phyloP scores from a whole-genome alignment of 352 stramenopile species.

The Phytophthora tentaculata region DNA sequence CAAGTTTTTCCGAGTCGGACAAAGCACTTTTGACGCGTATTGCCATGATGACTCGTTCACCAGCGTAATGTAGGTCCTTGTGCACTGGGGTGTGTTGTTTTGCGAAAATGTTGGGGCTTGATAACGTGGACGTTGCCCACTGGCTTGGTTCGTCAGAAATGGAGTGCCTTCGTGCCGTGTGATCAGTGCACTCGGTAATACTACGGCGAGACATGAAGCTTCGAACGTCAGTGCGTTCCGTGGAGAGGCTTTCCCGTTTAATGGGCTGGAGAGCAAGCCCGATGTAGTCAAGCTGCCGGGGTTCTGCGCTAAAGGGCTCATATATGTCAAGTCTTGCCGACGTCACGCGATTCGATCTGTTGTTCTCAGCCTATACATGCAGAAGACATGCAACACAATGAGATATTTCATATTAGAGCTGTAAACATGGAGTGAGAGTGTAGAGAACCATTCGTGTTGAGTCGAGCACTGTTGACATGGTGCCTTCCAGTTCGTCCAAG shows the following conservation, averaged over 20 bases:
- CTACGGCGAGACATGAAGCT: slow-evolving; percentile 33
- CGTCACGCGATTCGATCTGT: slow-evolving; percentile 17
- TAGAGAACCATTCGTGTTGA: slow-evolving; percentile 37
- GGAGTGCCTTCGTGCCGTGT: slow-evolving; percentile 13
- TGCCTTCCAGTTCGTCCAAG: slow-evolving; percentile 62
- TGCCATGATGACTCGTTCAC: slow-evolving; percentile 74
- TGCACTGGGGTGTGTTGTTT: background rate
- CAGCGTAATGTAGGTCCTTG: slow-evolving; percentile 59
- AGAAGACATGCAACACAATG: background rate
- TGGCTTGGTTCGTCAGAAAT: slow-evolving; percentile 12
- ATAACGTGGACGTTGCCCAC: slow-evolving; percentile 14
- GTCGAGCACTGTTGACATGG: slow-evolving; percentile 5
- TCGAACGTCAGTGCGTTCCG: slow-evolving; percentile 24
- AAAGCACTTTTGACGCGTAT: slow-evolving; percentile 63
- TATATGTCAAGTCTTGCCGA: slow-evolving; percentile 8
- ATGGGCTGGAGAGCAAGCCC: slow-evolving; percentile 12
- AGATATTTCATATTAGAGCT: background rate
- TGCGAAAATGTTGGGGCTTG: slow-evolving; percentile 3
- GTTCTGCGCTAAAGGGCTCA: slow-evolving; percentile 6
- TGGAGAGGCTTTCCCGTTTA: background rate
- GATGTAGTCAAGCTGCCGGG: slow-evolving; percentile 14
- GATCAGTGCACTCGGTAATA: slow-evolving; percentile 17
- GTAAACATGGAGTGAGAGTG: background rate
- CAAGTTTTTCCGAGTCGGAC: slow-evolving; percentile 50
- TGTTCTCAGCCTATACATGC: slow-evolving; percentile 14